Evolutionary conservation across 352 stramenopile species (phyloP).

Genomic region (Phytophthora podocarpi): DNA sequence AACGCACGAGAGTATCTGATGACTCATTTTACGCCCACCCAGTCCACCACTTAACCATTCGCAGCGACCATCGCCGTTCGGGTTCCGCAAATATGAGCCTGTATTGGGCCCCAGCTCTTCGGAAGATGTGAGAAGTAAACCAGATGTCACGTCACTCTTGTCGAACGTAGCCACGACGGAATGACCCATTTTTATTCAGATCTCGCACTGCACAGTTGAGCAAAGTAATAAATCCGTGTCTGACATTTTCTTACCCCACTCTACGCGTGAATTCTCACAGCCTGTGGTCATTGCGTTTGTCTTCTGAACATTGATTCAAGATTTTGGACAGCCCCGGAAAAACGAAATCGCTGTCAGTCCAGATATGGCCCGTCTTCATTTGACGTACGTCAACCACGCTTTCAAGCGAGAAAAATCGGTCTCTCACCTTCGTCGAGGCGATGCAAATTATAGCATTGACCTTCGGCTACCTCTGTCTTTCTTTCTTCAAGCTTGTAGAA

Average conservation of each 20-base stretch:
- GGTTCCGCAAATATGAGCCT: constrained; percentile 16
- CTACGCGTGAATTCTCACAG: constrained; percentile 5
- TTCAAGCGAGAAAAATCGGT: not conserved
- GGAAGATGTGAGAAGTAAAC: constrained; percentile 14
- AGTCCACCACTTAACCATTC: constrained; percentile 15
- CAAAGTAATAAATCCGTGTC: constrained; percentile 7
- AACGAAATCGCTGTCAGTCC: constrained; percentile 8
- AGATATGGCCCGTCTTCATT: constrained; percentile 2
- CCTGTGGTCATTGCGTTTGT: not conserved
- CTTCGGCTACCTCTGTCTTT: constrained; percentile 6
- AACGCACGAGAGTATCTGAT: constrained; percentile 13
- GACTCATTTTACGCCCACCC: constrained; percentile 19
- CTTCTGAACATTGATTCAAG: constrained; percentile 3
- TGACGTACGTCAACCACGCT: not conserved
- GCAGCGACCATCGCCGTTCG: not conserved
- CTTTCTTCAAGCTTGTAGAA: constrained; percentile 11
- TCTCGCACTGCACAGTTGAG: no score
- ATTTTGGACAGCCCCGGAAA: constrained; percentile 13
- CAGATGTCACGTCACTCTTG: constrained; percentile 7
- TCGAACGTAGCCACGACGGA: not conserved
- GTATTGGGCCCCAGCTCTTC: constrained; percentile 12
- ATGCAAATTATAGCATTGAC: no score
- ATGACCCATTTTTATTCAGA: constrained; percentile 3
- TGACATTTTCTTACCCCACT: constrained; percentile 20
- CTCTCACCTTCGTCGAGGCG: not conserved